Base-by-base conservation (phyloP, 2,329 filamentous ascomycete species). In the Phialocephala subalpina region DNA sequence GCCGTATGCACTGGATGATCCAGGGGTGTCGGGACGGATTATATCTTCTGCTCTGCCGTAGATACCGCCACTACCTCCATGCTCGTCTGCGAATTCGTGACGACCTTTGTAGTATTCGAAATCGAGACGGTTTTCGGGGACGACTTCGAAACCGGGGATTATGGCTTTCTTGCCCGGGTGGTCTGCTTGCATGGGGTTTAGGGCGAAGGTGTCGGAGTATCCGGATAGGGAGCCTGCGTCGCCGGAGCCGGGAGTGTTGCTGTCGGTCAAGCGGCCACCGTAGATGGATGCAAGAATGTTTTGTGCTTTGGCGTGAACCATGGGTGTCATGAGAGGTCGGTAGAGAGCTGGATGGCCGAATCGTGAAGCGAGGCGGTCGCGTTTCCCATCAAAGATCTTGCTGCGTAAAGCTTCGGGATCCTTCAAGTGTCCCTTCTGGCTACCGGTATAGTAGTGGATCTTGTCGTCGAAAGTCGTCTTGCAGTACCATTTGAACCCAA, bases 261-360 rank as follows among this genome's bases (percentile, higher is more conserved):
- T 86, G 64, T 93, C 90, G 2, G 84, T 86, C 27, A 97, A 80
- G 4, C 95, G 90, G 12, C 94, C 95, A 27, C 89, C 89, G 77
- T 97, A 97, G 58, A 99, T 85, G 52, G 92, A 88, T n/a, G 91
- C 90, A 11, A 99, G 85, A 47, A 96, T 85, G 66, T 96, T 94
- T 74, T 96, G 92, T 2, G 93, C 93, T 79, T 92, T 97, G 62
- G 93, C 91, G 73, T 97, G 91, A 3, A 98, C 95, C 94, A 98
- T 97, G 2, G 95, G 95, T 0, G 94, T 97, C 73, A 95, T 94
- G 22, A 98, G 84, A 3, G 92, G 91, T 78, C 92, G 92, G 82
- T 96, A 97, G 18, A 98, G 84, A 4, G 92, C 94, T 1, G 95
- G 96, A 77, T 99, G 93, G 1, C 94, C 94, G 76, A 97, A 99